Evolutionary conservation across 371 early-diverging fungal species (phyloP), one percentile per base, ranked within the genome.

Genomic region (Rhizomucor miehei): DNA sequence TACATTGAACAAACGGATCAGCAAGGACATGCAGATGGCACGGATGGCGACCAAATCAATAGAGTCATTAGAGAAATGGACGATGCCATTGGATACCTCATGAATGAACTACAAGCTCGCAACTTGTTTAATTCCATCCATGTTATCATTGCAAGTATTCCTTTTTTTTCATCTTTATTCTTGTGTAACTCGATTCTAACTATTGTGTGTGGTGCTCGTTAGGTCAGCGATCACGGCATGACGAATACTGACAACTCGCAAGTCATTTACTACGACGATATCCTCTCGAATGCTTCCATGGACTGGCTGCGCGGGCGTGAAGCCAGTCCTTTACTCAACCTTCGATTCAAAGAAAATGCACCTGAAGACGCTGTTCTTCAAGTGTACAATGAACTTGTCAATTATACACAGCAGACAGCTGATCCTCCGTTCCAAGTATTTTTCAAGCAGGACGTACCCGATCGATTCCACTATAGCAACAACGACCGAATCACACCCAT

Each of bases 171-270:
- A 29, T n/a, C 39, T 43, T 21, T 38, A 11, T 23, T 17, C n/a
- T n/a, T n/a, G n/a, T n/a, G n/a, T n/a, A n/a, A n/a, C n/a, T n/a
- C n/a, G n/a, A n/a, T n/a, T n/a, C n/a, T n/a, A n/a, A n/a, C n/a
- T n/a, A n/a, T n/a, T n/a, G n/a, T n/a, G n/a, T n/a, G n/a, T n/a
- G n/a, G n/a, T n/a, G n/a, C n/a, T n/a, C n/a, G n/a, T n/a, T n/a
- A 68, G 71, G 75, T 79, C 16, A 83, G 92, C 57, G 96, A 96
- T 69, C 97, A 96, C 54, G 96, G 97, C 6, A 96, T 97, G 96
- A 77, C 91, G 1, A 57, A 66, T 20, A 56, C 66, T 8, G 66
- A 80, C 16, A 59, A 73, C 38, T 67, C 82, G n/a, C 56, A 54
- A 23, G 38, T 62, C 9, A 80, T 93, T 23, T 90, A 80, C 65